A percentile compares a stretch with the other conserved stretches of the same genome.
These are phyloP conservation scores for Skeletonema potamos DNA, from an alignment of 108 stramenopile species.

Conservation along the genomic window DNA sequence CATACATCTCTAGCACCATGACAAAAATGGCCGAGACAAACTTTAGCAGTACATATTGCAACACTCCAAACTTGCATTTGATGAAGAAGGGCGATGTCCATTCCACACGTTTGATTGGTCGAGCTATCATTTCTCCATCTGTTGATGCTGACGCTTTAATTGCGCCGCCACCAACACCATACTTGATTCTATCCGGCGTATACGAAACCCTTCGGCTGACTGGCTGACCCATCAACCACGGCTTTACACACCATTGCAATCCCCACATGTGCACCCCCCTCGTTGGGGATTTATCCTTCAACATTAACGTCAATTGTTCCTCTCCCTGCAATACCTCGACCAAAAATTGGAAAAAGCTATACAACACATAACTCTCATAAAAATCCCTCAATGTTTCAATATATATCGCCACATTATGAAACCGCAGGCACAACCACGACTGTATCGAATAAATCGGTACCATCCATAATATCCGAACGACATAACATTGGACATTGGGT, in stretches of 20 bases:
- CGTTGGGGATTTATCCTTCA: slow-evolving; percentile 89
- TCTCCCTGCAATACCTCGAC: slow-evolving; percentile 92
- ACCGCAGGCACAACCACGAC: slow-evolving; percentile 82
- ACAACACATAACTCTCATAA: slow-evolving; percentile 94
- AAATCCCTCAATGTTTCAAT: slow-evolving; percentile 56
- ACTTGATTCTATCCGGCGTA: slow-evolving; percentile 19
- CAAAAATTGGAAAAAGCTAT: slow-evolving; percentile 91
- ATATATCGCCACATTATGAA: background rate
- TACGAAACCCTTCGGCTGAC: slow-evolving; percentile 44
- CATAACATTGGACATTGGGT: slow-evolving; percentile 82
- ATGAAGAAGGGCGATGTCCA: slow-evolving; percentile 89
- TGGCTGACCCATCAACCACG: slow-evolving; percentile 93
- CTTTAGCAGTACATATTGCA: slow-evolving; percentile 95
- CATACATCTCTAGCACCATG: slow-evolving; percentile 66
- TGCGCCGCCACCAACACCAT: background rate
- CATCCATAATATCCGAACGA: slow-evolving; percentile 92
- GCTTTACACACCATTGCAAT: slow-evolving; percentile 80
- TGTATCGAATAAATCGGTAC: slow-evolving; percentile 93
- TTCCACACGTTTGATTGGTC: slow-evolving; percentile 67
- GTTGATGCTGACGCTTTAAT: slow-evolving; percentile 9
- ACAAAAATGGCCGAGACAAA: slow-evolving; percentile 48
- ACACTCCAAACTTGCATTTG: slow-evolving; percentile 85
- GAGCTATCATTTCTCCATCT: background rate
- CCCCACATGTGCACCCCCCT: slow-evolving; percentile 88
- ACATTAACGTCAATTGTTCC: slow-evolving; percentile 77